phyloP scores from a whole-genome alignment of 2,329 filamentous ascomycete species.

The Aspergillus hiratsukae region DNA sequence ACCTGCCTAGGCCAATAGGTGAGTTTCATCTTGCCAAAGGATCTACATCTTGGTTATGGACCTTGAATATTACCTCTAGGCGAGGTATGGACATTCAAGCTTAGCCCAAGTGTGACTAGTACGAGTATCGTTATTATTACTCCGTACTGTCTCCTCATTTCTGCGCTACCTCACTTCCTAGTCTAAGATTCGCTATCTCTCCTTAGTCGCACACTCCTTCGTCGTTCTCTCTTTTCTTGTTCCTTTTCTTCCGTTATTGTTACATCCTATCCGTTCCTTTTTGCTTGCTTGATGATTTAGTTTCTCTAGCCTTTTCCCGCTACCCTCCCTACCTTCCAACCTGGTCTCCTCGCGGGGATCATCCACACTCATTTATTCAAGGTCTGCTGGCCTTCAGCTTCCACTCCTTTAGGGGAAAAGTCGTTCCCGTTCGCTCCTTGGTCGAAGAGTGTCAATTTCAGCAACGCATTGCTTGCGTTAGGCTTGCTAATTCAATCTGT shows the following conservation, averaged over 20 bases:
- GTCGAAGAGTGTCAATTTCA: slow-evolving; percentile 3
- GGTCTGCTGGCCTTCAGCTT: slow-evolving; percentile 19
- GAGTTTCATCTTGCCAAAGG: neutral
- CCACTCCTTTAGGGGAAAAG: slow-evolving; percentile 21
- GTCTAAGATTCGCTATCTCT: slow-evolving; percentile 11
- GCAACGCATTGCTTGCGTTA: neutral
- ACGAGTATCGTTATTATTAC: neutral
- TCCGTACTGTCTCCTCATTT: neutral
- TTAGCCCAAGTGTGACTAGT: neutral
- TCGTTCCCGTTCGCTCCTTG: slow-evolving; percentile 26
- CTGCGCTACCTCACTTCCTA: neutral
- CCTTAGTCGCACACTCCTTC: slow-evolving; percentile 7
- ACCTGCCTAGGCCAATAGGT: neutral
- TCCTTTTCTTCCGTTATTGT: slow-evolving; percentile 5
- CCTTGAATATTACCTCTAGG: neutral
- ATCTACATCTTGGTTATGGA: neutral
- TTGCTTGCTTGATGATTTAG: neutral
- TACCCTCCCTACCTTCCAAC: neutral
- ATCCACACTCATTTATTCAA: slow-evolving; percentile 12
- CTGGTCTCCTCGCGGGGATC: neutral
- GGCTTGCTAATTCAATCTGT: neutral
- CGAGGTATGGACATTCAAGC: neutral
- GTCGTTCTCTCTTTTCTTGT: slow-evolving; percentile 8
- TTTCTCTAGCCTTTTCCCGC: neutral
- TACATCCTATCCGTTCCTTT: slow-evolving; percentile 10